Conservation (phyloP, 2,329 filamentous ascomycete genomes). For the Alternaria sp. region DNA sequence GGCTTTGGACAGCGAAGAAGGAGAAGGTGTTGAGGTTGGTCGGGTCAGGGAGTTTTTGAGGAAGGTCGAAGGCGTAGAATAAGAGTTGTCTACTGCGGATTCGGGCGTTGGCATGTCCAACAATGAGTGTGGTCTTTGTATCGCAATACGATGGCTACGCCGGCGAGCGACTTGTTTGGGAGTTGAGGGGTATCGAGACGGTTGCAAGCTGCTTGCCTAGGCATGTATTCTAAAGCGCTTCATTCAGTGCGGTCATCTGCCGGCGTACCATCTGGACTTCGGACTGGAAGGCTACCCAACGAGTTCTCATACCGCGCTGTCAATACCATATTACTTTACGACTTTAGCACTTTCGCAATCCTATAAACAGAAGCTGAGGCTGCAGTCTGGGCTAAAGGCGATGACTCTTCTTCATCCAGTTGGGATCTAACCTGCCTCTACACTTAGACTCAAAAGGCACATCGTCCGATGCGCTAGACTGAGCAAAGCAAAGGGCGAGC, state of each 20-base stretch:
- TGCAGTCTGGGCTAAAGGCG: background rate
- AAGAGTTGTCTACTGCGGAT: background rate
- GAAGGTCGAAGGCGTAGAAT: slow-evolving; percentile 72
- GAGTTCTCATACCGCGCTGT: background rate
- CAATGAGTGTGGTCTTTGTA: background rate
- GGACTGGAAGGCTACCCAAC: background rate
- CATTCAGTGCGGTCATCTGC: slow-evolving; percentile 1
- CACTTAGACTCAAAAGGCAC: too few relatives aligned
- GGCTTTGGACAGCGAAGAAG: slow-evolving; percentile 85
- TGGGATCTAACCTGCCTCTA: too few relatives aligned
- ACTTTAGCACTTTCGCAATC: background rate
- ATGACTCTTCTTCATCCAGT: background rate
- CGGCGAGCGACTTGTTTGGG: background rate
- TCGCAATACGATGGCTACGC: background rate
- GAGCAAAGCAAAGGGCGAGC: background rate
- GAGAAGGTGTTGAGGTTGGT: slow-evolving; percentile 74
- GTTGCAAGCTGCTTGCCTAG: slow-evolving; percentile 4
- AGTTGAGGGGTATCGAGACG: background rate
- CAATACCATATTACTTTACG: slow-evolving; percentile 9
- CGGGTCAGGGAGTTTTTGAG: slow-evolving; percentile 81
- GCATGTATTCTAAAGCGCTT: slow-evolving; percentile 6
- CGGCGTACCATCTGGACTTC: slow-evolving; percentile 1
- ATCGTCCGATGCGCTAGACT: background rate
- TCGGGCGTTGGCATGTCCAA: background rate
- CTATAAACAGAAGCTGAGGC: background rate